Evolutionary conservation across 306 rosid species (phyloP).

Genomic region (Prunus davidiana): DNA sequence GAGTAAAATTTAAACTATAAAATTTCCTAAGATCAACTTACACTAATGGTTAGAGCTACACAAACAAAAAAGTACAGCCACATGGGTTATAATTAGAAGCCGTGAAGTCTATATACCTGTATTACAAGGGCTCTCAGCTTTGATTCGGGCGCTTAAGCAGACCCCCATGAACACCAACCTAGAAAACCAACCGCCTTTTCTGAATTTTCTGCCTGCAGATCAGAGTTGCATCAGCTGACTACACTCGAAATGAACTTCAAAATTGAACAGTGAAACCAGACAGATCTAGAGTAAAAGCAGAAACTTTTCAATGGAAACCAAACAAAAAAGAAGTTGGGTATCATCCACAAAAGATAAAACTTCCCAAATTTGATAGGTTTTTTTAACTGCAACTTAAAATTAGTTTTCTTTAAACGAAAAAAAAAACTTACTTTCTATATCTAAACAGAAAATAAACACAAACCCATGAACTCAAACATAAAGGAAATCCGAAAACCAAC

Average conservation of each 20-base stretch:
- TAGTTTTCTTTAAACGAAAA: neutral
- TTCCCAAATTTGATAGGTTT: slow-evolving; percentile 5
- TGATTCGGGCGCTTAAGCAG: slow-evolving; percentile 50
- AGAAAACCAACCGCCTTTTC: slow-evolving; percentile 21
- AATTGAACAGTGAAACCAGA: neutral
- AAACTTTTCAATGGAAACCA: neutral
- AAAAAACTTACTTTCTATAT: neutral
- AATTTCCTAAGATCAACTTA: too few relatives aligned
- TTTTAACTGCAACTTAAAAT: neutral
- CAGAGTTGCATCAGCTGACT: slow-evolving; percentile 13
- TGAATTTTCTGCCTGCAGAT: slow-evolving; percentile 32
- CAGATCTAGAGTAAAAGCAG: slow-evolving; percentile 35
- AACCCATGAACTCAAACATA: slow-evolving; percentile 6
- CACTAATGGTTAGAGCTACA: neutral
- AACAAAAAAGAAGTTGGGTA: neutral
- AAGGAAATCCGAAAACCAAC: slow-evolving; percentile 15
- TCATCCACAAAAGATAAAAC: slow-evolving; percentile 2
- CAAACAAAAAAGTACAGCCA: neutral
- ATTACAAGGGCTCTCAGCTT: slow-evolving; percentile 44
- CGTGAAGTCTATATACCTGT: slow-evolving; percentile 30
- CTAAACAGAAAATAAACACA: neutral
- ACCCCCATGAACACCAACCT: slow-evolving; percentile 38
- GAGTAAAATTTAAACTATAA: too few relatives aligned
- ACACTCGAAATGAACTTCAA: slow-evolving; percentile 9
- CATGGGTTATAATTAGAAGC: neutral